A percentile compares a stretch with the other conserved stretches of the same genome.
phyloP scores from a whole-genome alignment of 805 yeast species.

The Naumovozyma dairenensis region DNA sequence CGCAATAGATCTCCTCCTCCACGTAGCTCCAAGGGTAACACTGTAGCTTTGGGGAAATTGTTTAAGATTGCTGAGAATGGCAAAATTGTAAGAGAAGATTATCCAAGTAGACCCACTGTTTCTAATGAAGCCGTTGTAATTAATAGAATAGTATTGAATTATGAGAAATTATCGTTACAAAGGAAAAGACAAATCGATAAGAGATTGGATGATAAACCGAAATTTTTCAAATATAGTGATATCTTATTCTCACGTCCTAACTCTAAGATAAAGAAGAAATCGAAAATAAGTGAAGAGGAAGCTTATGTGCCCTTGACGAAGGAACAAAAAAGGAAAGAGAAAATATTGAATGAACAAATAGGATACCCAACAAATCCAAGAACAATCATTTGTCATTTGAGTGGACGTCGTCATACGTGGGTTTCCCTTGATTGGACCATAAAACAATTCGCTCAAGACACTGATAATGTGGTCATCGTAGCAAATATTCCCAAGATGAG shows the following conservation, averaged over 20 bases:
- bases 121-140: slow-evolving; percentile 24
- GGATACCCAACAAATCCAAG: slow-evolving; percentile 30
- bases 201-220: slow-evolving; percentile 11
- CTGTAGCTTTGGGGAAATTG: slow-evolving; percentile 6
- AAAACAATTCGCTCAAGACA: slow-evolving; percentile 43
- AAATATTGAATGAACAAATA: slow-evolving; percentile 13
- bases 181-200: slow-evolving; percentile 12
- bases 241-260: slow-evolving; percentile 8
- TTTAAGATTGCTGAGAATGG: slow-evolving; percentile 25
- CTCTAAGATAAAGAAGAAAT: slow-evolving; percentile 4
- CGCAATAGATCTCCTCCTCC: slow-evolving; percentile 5
- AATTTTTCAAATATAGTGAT: slow-evolving; percentile 16
- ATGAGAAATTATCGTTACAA: slow-evolving; percentile 17
- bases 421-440: slow-evolving; percentile 67
- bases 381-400: slow-evolving; percentile 50
- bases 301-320: slow-evolving; percentile 18
- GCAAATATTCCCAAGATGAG: slow-evolving; percentile 30
- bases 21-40: neutral
- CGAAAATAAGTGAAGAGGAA: slow-evolving; percentile 9
- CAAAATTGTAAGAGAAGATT: slow-evolving; percentile 26
- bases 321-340: slow-evolving; percentile 17
- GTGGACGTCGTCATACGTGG: slow-evolving; percentile 75
- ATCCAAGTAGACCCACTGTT: slow-evolving; percentile 28
- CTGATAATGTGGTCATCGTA: slow-evolving; percentile 57
- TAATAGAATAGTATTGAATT: slow-evolving; percentile 17